phyloP scores from a whole-genome alignment of 331 rosid species.

The Malus hybrid region DNA sequence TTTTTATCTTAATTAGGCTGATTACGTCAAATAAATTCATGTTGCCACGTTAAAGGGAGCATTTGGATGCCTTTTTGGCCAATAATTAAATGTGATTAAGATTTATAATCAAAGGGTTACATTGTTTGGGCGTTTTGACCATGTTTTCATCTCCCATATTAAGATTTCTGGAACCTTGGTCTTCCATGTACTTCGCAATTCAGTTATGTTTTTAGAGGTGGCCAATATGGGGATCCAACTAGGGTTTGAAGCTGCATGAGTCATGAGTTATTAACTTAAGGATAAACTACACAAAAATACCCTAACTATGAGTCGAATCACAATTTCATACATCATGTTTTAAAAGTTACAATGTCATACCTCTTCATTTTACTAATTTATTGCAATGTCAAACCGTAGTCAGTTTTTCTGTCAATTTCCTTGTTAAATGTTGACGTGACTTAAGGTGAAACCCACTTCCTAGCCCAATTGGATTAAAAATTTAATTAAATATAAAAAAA shows the following conservation, averaged over 20 bases:
- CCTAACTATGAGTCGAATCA: no score
- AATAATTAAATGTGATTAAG: not conserved
- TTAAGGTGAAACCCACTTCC: no score
- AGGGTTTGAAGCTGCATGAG: not conserved
- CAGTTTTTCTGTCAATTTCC: no score
- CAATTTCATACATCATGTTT: no score
- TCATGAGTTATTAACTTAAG: no score
- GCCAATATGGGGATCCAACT: not conserved
- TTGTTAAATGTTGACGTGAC: no score
- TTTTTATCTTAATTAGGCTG: not conserved
- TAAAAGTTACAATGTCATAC: no score
- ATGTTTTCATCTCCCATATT: not conserved
- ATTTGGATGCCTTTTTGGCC: not conserved
- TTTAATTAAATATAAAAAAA: no score
- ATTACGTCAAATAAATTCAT: not conserved
- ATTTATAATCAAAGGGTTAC: no score
- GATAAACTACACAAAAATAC: not conserved
- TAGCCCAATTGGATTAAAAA: no score
- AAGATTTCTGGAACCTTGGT: conserved; percentile 2
- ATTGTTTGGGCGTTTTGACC: conserved; percentile 4
- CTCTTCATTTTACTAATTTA: no score
- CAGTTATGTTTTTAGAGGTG: not conserved
- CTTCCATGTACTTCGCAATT: conserved; percentile 5
- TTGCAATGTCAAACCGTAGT: no score
- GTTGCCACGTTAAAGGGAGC: not conserved